Conservation (phyloP, 768 basidiomycete genomes). For the Leccinum incarnatum region DNA sequence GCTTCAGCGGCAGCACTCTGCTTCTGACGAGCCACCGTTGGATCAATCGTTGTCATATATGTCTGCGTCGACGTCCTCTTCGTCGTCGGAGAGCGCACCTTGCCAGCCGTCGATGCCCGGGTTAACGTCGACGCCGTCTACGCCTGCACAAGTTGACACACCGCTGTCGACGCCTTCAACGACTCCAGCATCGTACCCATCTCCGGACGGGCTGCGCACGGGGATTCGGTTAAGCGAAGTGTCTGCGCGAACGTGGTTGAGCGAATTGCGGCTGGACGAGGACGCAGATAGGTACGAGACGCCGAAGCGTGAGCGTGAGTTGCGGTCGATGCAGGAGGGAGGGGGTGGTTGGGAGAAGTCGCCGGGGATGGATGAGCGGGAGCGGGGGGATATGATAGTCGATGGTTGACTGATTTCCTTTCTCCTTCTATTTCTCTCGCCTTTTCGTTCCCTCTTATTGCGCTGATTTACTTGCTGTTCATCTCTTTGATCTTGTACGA, state of each 20-base stretch:
- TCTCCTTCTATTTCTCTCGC: background rate
- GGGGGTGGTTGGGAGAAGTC: conserved; percentile 8
- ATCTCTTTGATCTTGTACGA: background rate
- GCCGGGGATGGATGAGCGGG: background rate
- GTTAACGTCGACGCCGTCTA: conserved; percentile 31
- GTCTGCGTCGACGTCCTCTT: background rate
- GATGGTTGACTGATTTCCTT: conserved; percentile 13
- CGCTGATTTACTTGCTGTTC: background rate
- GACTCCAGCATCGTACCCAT: conserved; percentile 27
- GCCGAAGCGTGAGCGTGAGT: conserved; percentile 17
- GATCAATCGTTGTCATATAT: conserved; percentile 2
- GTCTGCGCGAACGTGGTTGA: conserved; percentile 30
- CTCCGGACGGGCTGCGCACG: conserved; percentile 25
- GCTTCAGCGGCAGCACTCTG: conserved; percentile 53
- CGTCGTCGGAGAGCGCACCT: background rate
- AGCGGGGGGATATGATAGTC: conserved; percentile 17
- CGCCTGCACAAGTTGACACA: conserved; percentile 26
- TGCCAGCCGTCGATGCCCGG: conserved; percentile 25
- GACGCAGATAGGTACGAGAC: conserved; percentile 20
- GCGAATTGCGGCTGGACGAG: conserved; percentile 29
- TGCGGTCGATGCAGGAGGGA: conserved; percentile 6
- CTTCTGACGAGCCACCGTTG: conserved; percentile 12
- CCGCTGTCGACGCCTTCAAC: conserved; percentile 28
- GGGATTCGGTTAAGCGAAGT: conserved; percentile 26
- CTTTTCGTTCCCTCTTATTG: background rate